Conservation (phyloP, 2,329 filamentous ascomycete species). For the Xylaria sp. region DNA sequence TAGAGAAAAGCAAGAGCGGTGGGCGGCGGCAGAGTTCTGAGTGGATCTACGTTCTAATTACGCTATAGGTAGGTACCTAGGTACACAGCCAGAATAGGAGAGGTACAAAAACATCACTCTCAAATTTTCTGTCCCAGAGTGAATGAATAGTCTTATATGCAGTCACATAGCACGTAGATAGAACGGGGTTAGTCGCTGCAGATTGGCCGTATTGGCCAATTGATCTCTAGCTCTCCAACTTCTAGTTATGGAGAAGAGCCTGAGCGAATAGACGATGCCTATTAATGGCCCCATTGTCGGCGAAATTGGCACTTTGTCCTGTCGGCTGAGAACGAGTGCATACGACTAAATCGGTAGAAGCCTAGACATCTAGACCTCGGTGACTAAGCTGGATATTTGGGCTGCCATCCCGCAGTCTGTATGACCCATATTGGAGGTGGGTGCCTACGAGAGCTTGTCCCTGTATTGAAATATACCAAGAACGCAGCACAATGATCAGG, state of each 20-base stretch:
- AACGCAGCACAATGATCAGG: not conserved
- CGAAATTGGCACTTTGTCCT: not conserved
- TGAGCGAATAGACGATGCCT: too few species aligned
- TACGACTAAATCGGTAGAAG: not conserved
- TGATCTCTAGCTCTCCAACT: too few species aligned
- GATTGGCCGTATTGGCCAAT: too few species aligned
- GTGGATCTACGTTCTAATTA: not conserved
- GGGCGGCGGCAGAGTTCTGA: conserved; percentile 10
- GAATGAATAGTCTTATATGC: too few species aligned
- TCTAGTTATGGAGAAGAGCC: too few species aligned
- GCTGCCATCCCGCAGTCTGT: not conserved
- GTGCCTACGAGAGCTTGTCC: not conserved
- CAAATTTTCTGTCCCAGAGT: too few species aligned
- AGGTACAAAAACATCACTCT: too few species aligned
- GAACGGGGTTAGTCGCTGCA: too few species aligned
- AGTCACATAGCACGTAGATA: too few species aligned
- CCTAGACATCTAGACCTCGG: not conserved
- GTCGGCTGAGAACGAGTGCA: not conserved
- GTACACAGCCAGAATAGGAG: too few species aligned
- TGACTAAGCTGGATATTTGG: not conserved
- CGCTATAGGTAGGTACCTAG: not conserved
- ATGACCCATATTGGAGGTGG: not conserved
- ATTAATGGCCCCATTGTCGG: not conserved
- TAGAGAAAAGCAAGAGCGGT: conserved; percentile 10
- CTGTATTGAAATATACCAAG: not conserved